Base-by-base conservation (phyloP, 2,329 filamentous ascomycete species). In the Zymoseptoria ardabiliae region DNA sequence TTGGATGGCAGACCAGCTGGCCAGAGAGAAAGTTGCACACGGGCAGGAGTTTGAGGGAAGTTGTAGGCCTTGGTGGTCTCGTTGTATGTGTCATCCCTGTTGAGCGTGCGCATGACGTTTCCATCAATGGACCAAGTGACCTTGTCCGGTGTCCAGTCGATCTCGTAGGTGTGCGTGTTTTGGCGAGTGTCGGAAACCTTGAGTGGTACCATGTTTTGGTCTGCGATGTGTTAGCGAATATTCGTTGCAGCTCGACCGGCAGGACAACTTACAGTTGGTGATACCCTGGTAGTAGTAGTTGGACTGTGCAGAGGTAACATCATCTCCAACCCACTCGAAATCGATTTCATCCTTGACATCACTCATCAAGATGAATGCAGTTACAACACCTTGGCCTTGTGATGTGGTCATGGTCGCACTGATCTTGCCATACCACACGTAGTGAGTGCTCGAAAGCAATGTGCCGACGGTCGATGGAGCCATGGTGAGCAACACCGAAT, bases 271-370 rank as follows among this genome's bases (percentile, higher is more conserved):
- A 96, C 91, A 97, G 74, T 93, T 82, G 48, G 90, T 87, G 64
- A 97, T 87, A 71, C 94, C 94, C 78, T 97, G 92, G 78, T 88
- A 97, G 78, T 97, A 99, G 80, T 86, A 99, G 79, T 99, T 99
- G 72, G 91, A 94, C 79, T 99, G 92, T 19, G 88, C 90, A 63
- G 82, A 83, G 53, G 79, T 71, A 63, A 96, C 79, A 70, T 97
- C 90, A 51, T 83, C 83, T 65, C 94, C 94, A 57, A 99, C 83
- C 73, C 89, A 97, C 75, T 99, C 94, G 73, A 91, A 97, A 78
- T 99, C 94, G 70, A 99, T 96, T 76, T 99, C 94, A 71, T 99
- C 94, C 81, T 97, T 96, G 71, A 95, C 89, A 70, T 97, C 93
- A 41, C 89, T 92, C 75, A 97, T 85, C 71, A 97, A 80, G 73